phyloP scores from a whole-genome alignment of 2,329 filamentous ascomycete genomes.

The Myriosclerotinia scirpicola region DNA sequence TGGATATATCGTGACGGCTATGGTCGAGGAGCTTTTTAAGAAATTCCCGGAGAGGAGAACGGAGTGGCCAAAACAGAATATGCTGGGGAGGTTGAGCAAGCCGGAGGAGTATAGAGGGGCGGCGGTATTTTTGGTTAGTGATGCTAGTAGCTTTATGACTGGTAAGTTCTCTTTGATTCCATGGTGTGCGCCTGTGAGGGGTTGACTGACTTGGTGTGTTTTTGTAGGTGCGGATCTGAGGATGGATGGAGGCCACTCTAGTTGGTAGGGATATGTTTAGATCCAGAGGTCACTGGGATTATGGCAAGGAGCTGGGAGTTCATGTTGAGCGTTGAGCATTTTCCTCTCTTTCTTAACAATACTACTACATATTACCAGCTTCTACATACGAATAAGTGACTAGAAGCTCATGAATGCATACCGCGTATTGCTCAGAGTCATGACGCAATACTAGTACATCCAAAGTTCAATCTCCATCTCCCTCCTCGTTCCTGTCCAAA shows the following conservation, averaged over 20 bases:
- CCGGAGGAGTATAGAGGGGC: constrained; percentile 72
- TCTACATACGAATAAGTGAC: no score
- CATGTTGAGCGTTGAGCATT: background rate
- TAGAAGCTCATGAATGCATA: no score
- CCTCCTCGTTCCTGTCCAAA: background rate
- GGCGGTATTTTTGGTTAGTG: constrained; percentile 65
- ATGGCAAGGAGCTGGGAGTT: no score
- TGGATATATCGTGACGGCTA: constrained; percentile 77
- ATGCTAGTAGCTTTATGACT: constrained; percentile 70
- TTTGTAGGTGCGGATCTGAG: background rate
- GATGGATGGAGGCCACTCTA: constrained; percentile 8
- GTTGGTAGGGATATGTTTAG: background rate
- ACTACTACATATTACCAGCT: no score
- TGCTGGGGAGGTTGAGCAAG: constrained; percentile 69
- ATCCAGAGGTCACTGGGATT: no score
- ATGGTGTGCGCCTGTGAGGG: background rate
- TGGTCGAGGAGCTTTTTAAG: constrained; percentile 79
- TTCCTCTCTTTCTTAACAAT: background rate
- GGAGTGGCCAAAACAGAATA: constrained; percentile 81
- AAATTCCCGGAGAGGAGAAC: constrained; percentile 66
- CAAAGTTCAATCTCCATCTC: background rate
- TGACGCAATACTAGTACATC: no score
- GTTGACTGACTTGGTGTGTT: background rate
- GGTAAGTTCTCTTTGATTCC: constrained; percentile 41
- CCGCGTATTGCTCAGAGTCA: no score